Conservation (phyloP, 305 asterid species). For the Solanum aculeatissimum region DNA sequence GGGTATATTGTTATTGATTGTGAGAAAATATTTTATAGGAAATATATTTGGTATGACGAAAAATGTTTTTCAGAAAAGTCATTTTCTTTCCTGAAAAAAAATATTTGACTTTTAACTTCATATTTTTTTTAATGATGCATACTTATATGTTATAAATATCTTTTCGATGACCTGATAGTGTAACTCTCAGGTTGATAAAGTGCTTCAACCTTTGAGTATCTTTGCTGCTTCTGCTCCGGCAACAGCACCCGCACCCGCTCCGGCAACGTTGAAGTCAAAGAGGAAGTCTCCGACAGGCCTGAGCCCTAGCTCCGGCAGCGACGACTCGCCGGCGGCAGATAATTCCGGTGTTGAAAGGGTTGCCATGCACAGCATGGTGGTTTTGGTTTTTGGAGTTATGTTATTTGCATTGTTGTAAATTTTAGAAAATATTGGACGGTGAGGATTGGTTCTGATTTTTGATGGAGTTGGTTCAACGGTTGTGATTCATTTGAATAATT, state of each 20-base stretch:
- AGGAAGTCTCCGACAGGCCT: slow-evolving; percentile 9
- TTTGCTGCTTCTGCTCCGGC: slow-evolving; percentile 27
- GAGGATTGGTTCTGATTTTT: neutral
- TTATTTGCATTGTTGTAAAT: slow-evolving; percentile 12
- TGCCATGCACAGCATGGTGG: slow-evolving; percentile 13
- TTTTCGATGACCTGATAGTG: neutral
- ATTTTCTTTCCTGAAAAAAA: too few species aligned
- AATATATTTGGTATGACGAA: too few species aligned
- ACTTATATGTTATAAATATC: neutral
- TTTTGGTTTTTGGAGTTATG: neutral
- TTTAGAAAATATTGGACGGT: neutral
- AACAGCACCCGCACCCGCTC: slow-evolving; percentile 17
- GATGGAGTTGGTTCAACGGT: neutral
- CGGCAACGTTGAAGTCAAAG: neutral
- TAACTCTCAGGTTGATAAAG: slow-evolving; percentile 17
- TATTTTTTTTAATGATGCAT: too few species aligned
- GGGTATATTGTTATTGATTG: too few species aligned
- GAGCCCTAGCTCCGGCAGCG: slow-evolving; percentile 10
- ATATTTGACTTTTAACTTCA: too few species aligned
- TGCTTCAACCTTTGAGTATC: slow-evolving; percentile 37
- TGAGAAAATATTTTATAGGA: too few species aligned
- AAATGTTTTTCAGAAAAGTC: too few species aligned
- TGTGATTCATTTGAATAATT: neutral
- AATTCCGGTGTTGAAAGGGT: neutral
- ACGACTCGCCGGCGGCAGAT: slow-evolving; percentile 7